A percentile compares a stretch with the other conserved stretches of the same genome.
These are phyloP conservation scores for Tubosaeta sp. DNA, from an alignment of 768 basidiomycete genomes.

Conservation along the genomic window DNA sequence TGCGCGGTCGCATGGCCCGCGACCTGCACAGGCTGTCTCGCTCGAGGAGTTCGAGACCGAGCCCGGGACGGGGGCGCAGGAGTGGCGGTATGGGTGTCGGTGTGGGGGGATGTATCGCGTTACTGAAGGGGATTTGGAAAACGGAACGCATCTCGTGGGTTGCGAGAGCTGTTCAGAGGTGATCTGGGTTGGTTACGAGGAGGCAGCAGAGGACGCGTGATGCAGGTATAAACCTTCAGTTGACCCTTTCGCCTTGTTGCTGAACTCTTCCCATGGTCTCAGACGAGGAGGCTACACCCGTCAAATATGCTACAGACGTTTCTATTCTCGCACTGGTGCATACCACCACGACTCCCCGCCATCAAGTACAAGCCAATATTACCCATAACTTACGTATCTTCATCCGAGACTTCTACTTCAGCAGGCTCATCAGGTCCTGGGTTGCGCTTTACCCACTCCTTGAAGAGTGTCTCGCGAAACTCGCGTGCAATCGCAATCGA, in stretches of 20 bases:
- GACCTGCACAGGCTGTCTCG: conserved; percentile 77
- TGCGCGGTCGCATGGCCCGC: conserved; percentile 34
- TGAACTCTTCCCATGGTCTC: background rate
- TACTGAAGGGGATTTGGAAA: conserved; percentile 55
- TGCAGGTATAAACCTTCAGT: background rate
- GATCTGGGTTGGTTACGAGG: conserved; percentile 82
- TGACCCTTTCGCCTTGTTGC: background rate
- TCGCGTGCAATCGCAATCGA: conserved; percentile 61
- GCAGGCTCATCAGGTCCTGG: conserved; percentile 14
- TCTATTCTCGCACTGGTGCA: background rate
- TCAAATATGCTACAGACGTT: background rate
- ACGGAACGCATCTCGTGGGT: conserved; percentile 64
- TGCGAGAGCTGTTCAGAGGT: conserved; percentile 79
- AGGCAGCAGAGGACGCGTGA: conserved; percentile 27
- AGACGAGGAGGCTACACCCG: background rate
- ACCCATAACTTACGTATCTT: conserved; percentile 27
- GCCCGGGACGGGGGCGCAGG: conserved; percentile 9
- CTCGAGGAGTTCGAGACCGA: conserved; percentile 57
- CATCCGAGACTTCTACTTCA: conserved; percentile 29
- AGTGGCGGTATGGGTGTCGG: conserved; percentile 63
- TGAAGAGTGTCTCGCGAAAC: conserved; percentile 47
- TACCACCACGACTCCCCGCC: background rate
- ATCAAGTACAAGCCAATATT: background rate
- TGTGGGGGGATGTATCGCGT: conserved; percentile 70
- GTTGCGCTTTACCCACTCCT: conserved; percentile 43